Evolutionary conservation across 1,284 basidiomycete species (phyloP).

Genomic region (Cerrena zonata): DNA sequence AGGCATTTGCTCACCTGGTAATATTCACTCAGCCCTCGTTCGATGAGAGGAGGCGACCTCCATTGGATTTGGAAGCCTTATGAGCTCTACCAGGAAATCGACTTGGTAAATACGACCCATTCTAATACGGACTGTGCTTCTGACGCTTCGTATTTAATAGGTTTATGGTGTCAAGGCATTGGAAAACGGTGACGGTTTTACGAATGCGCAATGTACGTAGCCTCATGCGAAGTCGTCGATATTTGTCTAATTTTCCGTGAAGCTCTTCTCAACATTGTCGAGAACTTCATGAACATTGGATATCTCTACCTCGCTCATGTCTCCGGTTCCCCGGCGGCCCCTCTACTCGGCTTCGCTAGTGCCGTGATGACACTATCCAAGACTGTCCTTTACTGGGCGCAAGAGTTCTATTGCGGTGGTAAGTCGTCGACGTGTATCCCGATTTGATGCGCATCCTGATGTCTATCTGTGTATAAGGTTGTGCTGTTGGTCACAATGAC

Average conservation of each 20-base stretch:
- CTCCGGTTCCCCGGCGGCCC: conserved; percentile 51
- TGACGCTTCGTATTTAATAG: conserved; percentile 30
- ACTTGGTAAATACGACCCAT: conserved; percentile 39
- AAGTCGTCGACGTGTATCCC: not conserved
- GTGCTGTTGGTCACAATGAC: conserved; percentile 73
- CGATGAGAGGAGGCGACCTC: conserved; percentile 74
- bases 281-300: conserved; percentile 67
- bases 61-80: conserved; percentile 88
- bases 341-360: conserved; percentile 70
- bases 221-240: conserved; percentile 4
- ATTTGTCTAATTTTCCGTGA: conserved; percentile 13
- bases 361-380: conserved; percentile 78
- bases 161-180: conserved; percentile 70
- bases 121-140: not conserved
- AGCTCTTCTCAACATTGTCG: conserved; percentile 79
- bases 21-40: conserved; percentile 45
- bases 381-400: conserved; percentile 76
- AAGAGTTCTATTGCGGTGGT: conserved; percentile 66
- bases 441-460: not conserved
- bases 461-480: conserved; percentile 29
- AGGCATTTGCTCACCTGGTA: no score
- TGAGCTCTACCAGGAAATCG: conserved; percentile 68
- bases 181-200: conserved; percentile 70
- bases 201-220: conserved; percentile 77
- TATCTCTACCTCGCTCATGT: conserved; percentile 76